These are phyloP conservation scores for Shiraia bambusicola DNA, from an alignment of 2,329 filamentous ascomycete species.

Conservation along the genomic window DNA sequence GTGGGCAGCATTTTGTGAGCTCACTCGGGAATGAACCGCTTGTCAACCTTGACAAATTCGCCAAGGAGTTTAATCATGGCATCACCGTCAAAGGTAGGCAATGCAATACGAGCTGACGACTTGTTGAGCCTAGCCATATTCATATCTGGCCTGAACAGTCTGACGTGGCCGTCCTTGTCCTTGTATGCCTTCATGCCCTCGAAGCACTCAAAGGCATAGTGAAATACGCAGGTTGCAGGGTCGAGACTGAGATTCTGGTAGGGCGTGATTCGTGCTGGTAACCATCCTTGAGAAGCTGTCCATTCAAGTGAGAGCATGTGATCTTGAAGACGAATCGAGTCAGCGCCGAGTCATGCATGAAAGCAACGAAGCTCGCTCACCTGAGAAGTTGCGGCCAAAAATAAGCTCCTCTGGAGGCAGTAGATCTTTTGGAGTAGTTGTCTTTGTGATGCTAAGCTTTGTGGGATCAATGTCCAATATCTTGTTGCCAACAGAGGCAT, in stretches of 20 bases:
- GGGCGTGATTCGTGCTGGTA: slow-evolving; percentile 77
- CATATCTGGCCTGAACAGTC: slow-evolving; percentile 90
- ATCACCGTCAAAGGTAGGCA: slow-evolving; percentile 78
- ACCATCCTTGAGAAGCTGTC: slow-evolving; percentile 83
- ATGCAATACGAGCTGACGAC: slow-evolving; percentile 84
- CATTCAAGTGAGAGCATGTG: slow-evolving; percentile 97
- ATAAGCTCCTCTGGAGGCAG: slow-evolving; percentile 77
- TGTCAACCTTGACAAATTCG: slow-evolving; percentile 76
- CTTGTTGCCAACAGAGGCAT: slow-evolving; percentile 52
- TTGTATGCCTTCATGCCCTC: slow-evolving; percentile 99
- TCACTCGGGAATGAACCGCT: slow-evolving; percentile 83
- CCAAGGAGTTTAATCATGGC: slow-evolving; percentile 79
- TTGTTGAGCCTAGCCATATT: slow-evolving; percentile 97
- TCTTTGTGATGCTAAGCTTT: slow-evolving; percentile 73
- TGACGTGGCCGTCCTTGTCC: slow-evolving; percentile 73
- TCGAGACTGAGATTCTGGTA: slow-evolving; percentile 98
- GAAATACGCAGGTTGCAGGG: slow-evolving; percentile 93
- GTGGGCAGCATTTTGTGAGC: slow-evolving; percentile 20
- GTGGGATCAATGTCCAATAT: slow-evolving; percentile 73
- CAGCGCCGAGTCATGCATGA: slow-evolving; percentile 8
- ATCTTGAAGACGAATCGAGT: slow-evolving; percentile 57
- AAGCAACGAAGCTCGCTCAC: slow-evolving; percentile 48
- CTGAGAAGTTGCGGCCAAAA: slow-evolving; percentile 89
- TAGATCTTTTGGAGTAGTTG: slow-evolving; percentile 71
- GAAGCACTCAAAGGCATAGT: slow-evolving; percentile 98